phyloP scores from a whole-genome alignment of 78 protist species.

The Goniomonas avonlea region DNA sequence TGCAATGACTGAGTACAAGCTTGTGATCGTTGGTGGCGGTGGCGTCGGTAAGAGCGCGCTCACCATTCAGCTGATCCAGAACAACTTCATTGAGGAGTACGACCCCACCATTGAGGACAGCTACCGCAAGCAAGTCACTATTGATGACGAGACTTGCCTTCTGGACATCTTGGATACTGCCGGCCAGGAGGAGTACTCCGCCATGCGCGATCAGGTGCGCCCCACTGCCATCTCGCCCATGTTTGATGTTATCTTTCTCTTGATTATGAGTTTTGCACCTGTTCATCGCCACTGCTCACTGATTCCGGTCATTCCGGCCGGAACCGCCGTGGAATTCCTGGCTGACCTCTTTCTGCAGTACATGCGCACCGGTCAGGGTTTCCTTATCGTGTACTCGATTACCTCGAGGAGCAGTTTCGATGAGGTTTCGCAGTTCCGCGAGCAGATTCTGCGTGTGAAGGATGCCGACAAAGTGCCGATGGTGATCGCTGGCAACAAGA shows the following conservation, averaged over 20 bases:
- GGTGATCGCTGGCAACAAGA: conserved; percentile 81
- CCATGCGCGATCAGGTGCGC: conserved; percentile 76
- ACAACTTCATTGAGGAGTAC: too few species aligned
- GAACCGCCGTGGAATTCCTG: too few species aligned
- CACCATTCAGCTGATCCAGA: conserved; percentile 67
- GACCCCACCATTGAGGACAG: too few species aligned
- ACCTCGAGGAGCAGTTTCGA: conserved; percentile 62
- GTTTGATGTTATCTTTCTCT: too few species aligned
- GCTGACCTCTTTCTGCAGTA: too few species aligned
- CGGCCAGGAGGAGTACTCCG: conserved; percentile 82
- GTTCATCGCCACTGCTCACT: too few species aligned
- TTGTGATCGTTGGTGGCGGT: conserved; percentile 79
- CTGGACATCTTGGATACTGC: too few species aligned
- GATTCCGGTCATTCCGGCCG: too few species aligned
- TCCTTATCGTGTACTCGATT: conserved; percentile 75
- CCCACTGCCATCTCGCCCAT: too few species aligned
- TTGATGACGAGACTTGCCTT: conserved; percentile 69
- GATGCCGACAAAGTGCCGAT: conserved; percentile 64
- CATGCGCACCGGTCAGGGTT: too few species aligned
- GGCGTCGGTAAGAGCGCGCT: conserved; percentile 77
- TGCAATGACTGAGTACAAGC: conserved; percentile 50
- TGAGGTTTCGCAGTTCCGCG: conserved; percentile 53
- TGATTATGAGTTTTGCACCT: too few species aligned
- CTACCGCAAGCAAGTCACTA: conserved; percentile 77
- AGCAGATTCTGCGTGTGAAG: conserved; percentile 70